Evolutionary conservation across 305 asterid species (phyloP).

Genomic region (Ilex paraguariensis): DNA sequence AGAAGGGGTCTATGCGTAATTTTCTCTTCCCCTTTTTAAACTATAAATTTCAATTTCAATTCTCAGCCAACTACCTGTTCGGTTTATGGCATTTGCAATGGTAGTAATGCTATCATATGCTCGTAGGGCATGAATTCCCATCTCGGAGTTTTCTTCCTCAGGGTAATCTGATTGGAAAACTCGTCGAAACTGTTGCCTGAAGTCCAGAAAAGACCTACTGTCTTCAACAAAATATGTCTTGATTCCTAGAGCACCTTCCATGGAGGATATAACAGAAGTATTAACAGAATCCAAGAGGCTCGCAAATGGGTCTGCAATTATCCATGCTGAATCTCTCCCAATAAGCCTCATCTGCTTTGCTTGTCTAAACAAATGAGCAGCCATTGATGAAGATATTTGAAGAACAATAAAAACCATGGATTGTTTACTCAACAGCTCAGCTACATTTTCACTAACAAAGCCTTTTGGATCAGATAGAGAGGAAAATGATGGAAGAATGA

Average conservation of each 20-base stretch:
- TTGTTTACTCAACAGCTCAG: conserved; percentile 19
- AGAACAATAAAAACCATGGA: conserved; percentile 38
- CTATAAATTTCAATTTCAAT: no score
- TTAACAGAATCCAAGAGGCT: conserved; percentile 30
- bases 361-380: conserved; percentile 23
- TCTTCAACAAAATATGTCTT: conserved; percentile 19
- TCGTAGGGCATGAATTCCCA: conserved; percentile 30
- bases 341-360: conserved; percentile 14
- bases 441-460: conserved; percentile 15
- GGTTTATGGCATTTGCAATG: conserved; percentile 13
- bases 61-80: conserved; percentile 11
- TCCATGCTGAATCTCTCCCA: conserved; percentile 42
- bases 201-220: conserved; percentile 10
- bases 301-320: conserved; percentile 23
- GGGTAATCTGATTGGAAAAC: conserved; percentile 18
- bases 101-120: conserved; percentile 34
- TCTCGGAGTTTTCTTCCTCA: conserved; percentile 19
- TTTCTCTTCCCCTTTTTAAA: no score
- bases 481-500: conserved; percentile 23
- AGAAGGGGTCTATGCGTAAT: no score
- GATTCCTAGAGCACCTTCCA: conserved; percentile 37
- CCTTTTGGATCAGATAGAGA: conserved; percentile 22
- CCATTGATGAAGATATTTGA: conserved; percentile 23
- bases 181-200: conserved; percentile 16
- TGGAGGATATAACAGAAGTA: conserved; percentile 12